phyloP scores from a whole-genome alignment of 306 rosid species.

The Neltuma alba region DNA sequence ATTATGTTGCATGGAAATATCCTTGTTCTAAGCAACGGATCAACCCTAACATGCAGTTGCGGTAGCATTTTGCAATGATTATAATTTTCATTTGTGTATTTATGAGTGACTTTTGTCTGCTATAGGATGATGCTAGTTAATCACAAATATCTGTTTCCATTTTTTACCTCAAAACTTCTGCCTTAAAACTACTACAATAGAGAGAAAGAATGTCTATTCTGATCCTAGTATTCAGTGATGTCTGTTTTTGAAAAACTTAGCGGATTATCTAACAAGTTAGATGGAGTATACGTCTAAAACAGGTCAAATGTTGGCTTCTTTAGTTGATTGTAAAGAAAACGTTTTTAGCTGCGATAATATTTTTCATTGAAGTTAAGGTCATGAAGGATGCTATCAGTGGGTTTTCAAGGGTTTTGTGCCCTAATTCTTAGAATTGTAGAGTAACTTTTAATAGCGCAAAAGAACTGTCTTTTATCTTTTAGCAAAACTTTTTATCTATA shows the following conservation, averaged over 20 bases:
- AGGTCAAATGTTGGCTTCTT: conserved; percentile 5
- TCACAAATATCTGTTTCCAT: conserved; percentile 15
- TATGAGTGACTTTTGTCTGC: conserved; percentile 2
- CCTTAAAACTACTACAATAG: background rate
- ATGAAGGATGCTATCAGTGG: background rate
- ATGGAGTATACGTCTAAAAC: conserved; percentile 12
- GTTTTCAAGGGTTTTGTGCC: conserved; percentile 5
- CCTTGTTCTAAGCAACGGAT: conserved; percentile 9
- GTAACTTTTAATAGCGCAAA: conserved; percentile 7
- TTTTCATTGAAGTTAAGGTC: conserved; percentile 12
- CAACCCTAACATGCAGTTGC: background rate
- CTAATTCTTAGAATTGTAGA: conserved; percentile 2
- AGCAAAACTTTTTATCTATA: background rate
- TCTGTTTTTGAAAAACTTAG: conserved; percentile 10
- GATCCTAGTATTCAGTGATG: background rate
- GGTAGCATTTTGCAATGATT: conserved; percentile 18
- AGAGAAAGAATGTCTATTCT: background rate
- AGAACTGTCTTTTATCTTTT: conserved; percentile 9
- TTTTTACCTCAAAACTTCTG: background rate
- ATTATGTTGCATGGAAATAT: conserved; percentile 9
- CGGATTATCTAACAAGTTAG: conserved; percentile 4
- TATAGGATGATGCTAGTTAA: conserved; percentile 8
- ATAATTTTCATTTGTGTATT: background rate
- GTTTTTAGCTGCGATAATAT: conserved; percentile 12
- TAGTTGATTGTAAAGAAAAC: background rate